Evolutionary conservation across 495 filamentous ascomycete genomes (phyloP).

Genomic region (Aspergillus heteromorphus): DNA sequence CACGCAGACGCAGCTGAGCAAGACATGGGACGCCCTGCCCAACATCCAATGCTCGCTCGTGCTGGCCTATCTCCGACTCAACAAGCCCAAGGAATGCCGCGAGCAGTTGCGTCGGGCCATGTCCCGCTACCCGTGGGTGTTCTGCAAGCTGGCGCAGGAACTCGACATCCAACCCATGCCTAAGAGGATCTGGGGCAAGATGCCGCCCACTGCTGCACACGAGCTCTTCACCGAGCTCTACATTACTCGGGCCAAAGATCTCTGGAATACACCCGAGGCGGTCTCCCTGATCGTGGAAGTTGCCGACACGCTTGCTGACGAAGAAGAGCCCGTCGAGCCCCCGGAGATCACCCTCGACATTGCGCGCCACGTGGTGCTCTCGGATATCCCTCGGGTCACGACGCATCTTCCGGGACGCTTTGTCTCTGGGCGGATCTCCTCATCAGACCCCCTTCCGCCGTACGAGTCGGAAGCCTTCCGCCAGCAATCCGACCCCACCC

Average conservation of each 20-base stretch:
- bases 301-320: constrained; percentile 48
- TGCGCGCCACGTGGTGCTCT: constrained; percentile 74
- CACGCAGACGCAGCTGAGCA: constrained; percentile 50
- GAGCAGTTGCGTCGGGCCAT: constrained; percentile 60
- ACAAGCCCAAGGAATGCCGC: constrained; percentile 58
- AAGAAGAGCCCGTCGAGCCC: constrained; percentile 34
- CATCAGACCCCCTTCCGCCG: constrained; percentile 43
- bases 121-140: constrained; percentile 73
- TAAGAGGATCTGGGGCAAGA: constrained; percentile 72
- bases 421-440: constrained; percentile 36
- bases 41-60: constrained; percentile 69
- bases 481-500: constrained; percentile 34
- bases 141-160: constrained; percentile 67
- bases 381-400: constrained; percentile 56
- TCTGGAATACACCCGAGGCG: constrained; percentile 82
- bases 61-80: constrained; percentile 66
- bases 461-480: constrained; percentile 39
- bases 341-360: constrained; percentile 56
- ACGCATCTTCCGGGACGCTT: constrained; percentile 39
- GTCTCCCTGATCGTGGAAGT: constrained; percentile 66
- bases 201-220: constrained; percentile 62
- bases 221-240: constrained; percentile 75
- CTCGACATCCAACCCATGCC: constrained; percentile 68
- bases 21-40: constrained; percentile 43
- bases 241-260: constrained; percentile 69